Conservation (phyloP, 257 asterid species). For the Linderniella brevidens region DNA sequence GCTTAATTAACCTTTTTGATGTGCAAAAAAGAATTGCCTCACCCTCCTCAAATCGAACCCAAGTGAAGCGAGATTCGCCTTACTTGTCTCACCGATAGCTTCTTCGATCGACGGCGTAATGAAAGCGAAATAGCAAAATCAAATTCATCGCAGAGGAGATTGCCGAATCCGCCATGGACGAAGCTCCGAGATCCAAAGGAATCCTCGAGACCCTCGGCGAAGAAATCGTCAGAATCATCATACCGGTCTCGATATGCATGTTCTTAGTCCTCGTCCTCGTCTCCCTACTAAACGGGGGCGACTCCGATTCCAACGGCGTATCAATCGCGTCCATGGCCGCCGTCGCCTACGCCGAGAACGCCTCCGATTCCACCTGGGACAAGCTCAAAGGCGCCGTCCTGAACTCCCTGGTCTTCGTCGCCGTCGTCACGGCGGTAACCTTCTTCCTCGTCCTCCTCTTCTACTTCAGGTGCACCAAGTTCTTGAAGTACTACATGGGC, state of each 20-base stretch:
- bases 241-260: constrained; percentile 96
- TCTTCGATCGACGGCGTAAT: too few species aligned
- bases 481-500: constrained; percentile 97
- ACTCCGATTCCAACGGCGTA: constrained; percentile 18
- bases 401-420: constrained; percentile 72
- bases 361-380: constrained; percentile 81
- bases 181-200: constrained; percentile 33
- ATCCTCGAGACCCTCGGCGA: constrained; percentile 76
- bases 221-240: constrained; percentile 70
- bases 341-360: constrained; percentile 54
- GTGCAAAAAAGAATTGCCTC: neutral
- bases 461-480: constrained; percentile 76
- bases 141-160: neutral
- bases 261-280: constrained; percentile 64
- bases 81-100: too few species aligned
- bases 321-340: constrained; percentile 57
- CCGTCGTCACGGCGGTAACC: constrained; percentile 65
- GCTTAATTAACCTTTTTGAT: too few species aligned
- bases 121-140: too few species aligned
- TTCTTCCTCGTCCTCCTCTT: constrained; percentile 72
- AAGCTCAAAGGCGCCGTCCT: constrained; percentile 88
- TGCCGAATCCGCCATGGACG: constrained; percentile 37
- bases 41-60: neutral
- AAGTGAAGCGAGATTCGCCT: too few species aligned
- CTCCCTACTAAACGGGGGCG: constrained; percentile 38